Evolutionary conservation across 164 flowering plant species (phyloP), one percentile per base, ranked within the genome.

Genomic region (Euptelea pleiosperma): DNA sequence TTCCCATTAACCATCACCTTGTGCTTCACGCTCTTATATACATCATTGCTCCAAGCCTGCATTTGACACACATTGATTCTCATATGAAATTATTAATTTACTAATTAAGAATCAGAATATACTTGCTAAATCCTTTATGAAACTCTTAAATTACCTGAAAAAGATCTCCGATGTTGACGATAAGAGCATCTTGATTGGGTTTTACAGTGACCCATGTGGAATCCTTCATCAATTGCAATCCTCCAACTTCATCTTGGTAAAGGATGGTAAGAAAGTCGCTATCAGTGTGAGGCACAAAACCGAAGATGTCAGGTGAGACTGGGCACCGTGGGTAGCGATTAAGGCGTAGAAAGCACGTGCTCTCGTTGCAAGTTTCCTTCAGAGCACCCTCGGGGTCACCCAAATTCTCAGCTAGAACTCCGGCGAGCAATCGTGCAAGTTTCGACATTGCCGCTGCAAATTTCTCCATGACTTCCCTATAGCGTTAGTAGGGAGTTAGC

Each of bases 1-100:
- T 62, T 67, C 18, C 16, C 47, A 62, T 86, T 85, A 3, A 77
- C 71, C 75, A 82, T 70, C 72, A 88, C 96, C 69, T 61, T 82
- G 73, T 88, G 96, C 71, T 82, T 83, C 34, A 82, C 92, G 42
- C 96, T 88, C 57, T 74, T 85, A 54, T 85, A 88, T 12, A 62
- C 66, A 52, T 84, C 75, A 57, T 88, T 88, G 82, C 96, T 88
- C 92, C 88, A 85, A 4, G 88, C 92, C 96, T 88, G 74, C 68
- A 71, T 48, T 48, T 3, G 28, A 6, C 1, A 48, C 6, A 29
- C 4, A 22, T 18, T 28, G 19, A n/a, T 48, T 28, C 1, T 26
- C 16, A 48, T n/a, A n/a, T n/a, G n/a, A n/a, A n/a, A n/a, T n/a
- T n/a, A n/a, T n/a, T n/a, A n/a, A n/a, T n/a, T n/a, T n/a, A n/a